A percentile compares a stretch with the other conserved stretches of the same genome.
Evolutionary conservation across 306 rosid genomes (phyloP).

Genomic region (Prunus mongolica): DNA sequence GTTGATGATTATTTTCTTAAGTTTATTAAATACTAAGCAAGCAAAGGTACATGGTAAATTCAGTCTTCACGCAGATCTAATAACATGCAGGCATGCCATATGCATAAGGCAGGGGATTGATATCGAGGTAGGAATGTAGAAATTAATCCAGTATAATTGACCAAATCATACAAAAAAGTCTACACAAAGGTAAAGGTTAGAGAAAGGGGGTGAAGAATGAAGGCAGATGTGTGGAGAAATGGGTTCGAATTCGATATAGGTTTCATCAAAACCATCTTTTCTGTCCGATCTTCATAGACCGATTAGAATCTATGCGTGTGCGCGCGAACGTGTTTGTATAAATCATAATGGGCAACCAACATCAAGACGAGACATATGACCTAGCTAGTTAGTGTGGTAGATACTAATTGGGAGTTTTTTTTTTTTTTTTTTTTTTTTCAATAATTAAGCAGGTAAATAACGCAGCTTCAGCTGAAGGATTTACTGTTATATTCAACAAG

Average conservation of each 20-base stretch:
- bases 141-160: no score
- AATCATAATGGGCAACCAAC: no score
- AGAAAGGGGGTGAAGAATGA: not conserved
- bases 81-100: no score
- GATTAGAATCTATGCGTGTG: not conserved
- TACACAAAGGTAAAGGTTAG: not conserved
- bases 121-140: not conserved
- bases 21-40: not conserved
- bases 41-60: not conserved
- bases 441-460: slow-evolving; percentile 53
- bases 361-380: not conserved
- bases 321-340: not conserved
- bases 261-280: not conserved
- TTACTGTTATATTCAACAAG: slow-evolving; percentile 78
- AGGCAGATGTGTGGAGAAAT: not conserved
- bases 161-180: no score
- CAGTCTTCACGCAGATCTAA: not conserved
- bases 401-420: not conserved
- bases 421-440: not conserved
- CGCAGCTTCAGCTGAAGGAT: slow-evolving; percentile 87
- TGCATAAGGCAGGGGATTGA: not conserved
- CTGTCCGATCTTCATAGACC: not conserved
- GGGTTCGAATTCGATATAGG: not conserved
- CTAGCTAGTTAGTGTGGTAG: not conserved
- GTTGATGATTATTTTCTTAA: not conserved